These are phyloP conservation scores for Mycena metata DNA, from an alignment of 768 basidiomycete genomes.

Conservation along the genomic window DNA sequence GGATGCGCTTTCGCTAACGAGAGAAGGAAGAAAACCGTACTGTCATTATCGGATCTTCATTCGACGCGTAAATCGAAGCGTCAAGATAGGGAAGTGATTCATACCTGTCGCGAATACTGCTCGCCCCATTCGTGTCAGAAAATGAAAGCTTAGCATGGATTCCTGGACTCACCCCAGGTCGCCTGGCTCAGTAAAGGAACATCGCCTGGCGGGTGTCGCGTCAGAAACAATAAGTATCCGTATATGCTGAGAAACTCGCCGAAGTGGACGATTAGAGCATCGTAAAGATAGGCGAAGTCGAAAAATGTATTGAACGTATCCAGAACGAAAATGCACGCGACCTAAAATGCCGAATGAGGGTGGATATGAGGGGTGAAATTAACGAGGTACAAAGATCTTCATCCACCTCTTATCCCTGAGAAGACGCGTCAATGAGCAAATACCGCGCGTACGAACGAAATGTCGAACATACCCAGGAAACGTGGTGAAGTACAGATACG, in stretches of 20 bases:
- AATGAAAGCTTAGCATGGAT: background rate
- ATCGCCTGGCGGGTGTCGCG: constrained; percentile 40
- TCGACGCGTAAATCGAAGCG: background rate
- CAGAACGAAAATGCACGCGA: constrained; percentile 45
- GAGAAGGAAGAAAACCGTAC: background rate
- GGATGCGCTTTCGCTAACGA: background rate
- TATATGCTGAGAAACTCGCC: constrained; percentile 36
- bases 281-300: constrained; percentile 52
- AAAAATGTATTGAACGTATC: constrained; percentile 56
- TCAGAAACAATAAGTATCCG: too few relatives aligned
- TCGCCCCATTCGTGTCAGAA: background rate
- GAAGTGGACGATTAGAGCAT: constrained; percentile 51
- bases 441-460: constrained; percentile 23
- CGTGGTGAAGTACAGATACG: constrained; percentile 53
- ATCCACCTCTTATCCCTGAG: constrained; percentile 31
- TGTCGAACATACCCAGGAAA: constrained; percentile 45
- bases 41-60: constrained; percentile 32
- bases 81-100: background rate
- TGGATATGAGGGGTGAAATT: constrained; percentile 44
- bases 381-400: constrained; percentile 47
- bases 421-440: constrained; percentile 35
- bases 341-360: background rate
- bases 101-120: constrained; percentile 32
- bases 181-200: constrained; percentile 40
- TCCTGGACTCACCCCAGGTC: constrained; percentile 41